These are phyloP conservation scores for Elsinoe perseae DNA, from an alignment of 2,329 filamentous ascomycete species.

Conservation along the genomic window DNA sequence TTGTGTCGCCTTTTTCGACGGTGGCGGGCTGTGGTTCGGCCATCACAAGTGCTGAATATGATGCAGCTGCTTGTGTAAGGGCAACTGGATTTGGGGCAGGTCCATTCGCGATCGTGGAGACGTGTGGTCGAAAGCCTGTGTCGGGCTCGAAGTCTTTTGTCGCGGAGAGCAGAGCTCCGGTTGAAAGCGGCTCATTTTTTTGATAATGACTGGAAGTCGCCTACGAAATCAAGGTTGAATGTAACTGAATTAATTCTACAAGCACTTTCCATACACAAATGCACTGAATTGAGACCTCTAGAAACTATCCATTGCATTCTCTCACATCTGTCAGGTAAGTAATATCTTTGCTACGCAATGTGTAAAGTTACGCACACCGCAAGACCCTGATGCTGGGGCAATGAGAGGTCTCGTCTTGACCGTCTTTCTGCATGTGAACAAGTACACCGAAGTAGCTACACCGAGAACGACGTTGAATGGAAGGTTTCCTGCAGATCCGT, in stretches of 20 bases:
- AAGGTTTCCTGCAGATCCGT: no score
- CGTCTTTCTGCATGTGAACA: background rate
- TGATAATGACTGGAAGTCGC: background rate
- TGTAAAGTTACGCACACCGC: no score
- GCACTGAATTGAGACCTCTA: no score
- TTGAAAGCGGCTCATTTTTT: conserved; percentile 8
- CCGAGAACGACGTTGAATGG: no score
- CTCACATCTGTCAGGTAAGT: no score
- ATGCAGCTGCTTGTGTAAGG: background rate
- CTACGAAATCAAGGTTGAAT: background rate
- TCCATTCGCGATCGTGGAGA: background rate
- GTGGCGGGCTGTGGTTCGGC: conserved; percentile 54
- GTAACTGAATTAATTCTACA: no score
- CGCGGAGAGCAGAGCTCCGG: background rate
- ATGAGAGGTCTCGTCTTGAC: background rate
- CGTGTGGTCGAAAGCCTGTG: conserved; percentile 1
- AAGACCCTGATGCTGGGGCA: background rate
- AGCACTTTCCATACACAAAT: no score
- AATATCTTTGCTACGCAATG: no score
- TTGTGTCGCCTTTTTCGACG: conserved; percentile 53
- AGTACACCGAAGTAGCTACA: background rate
- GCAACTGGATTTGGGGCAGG: background rate
- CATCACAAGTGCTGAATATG: conserved; percentile 36
- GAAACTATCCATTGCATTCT: no score
- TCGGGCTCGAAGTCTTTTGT: background rate